Conservation (phyloP, 2,329 filamentous ascomycete genomes). For the Colletotrichum caudatum region DNA sequence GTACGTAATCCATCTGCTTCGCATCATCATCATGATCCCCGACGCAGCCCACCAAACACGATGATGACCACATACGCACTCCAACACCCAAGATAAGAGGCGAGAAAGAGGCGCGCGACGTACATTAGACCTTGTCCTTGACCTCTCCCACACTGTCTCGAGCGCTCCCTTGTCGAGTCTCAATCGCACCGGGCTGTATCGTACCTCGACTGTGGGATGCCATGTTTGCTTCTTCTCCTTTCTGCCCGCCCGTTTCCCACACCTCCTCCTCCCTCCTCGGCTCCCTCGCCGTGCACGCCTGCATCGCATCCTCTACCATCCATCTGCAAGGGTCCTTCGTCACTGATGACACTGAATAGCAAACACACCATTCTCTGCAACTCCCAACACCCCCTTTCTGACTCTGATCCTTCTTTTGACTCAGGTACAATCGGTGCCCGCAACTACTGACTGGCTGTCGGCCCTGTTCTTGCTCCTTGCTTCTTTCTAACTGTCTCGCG, state of each 20-base stretch:
- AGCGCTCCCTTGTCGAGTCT: slow-evolving; percentile 14
- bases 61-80: background rate
- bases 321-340: slow-evolving; percentile 34
- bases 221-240: slow-evolving; percentile 32
- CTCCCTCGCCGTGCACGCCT: slow-evolving; percentile 18
- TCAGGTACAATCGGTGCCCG: background rate
- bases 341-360: slow-evolving; percentile 2
- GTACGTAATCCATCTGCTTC: slow-evolving; percentile 49
- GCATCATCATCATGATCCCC: slow-evolving; percentile 57
- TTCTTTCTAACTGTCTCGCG: slow-evolving; percentile 22
- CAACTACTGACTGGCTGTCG: background rate
- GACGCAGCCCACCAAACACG: slow-evolving; percentile 9
- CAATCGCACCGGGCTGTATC: slow-evolving; percentile 6
- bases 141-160: slow-evolving; percentile 25
- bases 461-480: slow-evolving; percentile 30
- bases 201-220: slow-evolving; percentile 27
- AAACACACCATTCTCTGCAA: slow-evolving; percentile 9
- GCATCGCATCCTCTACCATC: slow-evolving; percentile 24
- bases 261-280: slow-evolving; percentile 11
- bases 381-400: slow-evolving; percentile 6
- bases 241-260: slow-evolving; percentile 14
- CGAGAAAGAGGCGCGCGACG: too few relatives aligned
- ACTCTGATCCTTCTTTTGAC: slow-evolving; percentile 11
- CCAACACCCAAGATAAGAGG: background rate
- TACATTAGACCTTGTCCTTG: background rate